Conservation (phyloP, 768 basidiomycete species). For the Dentipellis fragilis region DNA sequence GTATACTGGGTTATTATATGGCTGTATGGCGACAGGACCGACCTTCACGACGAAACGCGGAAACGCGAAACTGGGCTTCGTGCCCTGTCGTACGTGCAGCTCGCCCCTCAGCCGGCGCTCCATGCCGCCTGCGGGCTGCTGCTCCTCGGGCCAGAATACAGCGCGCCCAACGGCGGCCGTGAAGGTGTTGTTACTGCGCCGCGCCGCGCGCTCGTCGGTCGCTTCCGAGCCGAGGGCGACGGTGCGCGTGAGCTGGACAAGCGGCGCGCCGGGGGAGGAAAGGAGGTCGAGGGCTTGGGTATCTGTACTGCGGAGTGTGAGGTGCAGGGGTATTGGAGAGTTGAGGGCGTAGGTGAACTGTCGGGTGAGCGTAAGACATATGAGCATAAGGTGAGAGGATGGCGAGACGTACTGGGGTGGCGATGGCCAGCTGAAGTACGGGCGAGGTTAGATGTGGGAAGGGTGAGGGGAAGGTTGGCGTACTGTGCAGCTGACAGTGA, state of each 20-base stretch:
- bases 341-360: conserved; percentile 44
- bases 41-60: conserved; percentile 40
- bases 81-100: conserved; percentile 31
- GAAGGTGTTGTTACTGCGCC: conserved; percentile 40
- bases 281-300: conserved; percentile 41
- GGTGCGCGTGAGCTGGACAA: conserved; percentile 34
- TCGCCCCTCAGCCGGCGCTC: conserved; percentile 35
- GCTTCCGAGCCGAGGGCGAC: conserved; percentile 30
- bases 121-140: neutral
- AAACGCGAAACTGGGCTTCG: conserved; percentile 35
- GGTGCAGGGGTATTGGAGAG: conserved; percentile 37
- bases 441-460: no score
- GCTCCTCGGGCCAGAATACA: conserved; percentile 33
- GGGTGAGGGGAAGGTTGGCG: conserved; percentile 6
- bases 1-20: no score
- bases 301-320: conserved; percentile 37
- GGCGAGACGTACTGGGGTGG: conserved; percentile 31
- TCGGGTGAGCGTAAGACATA: neutral
- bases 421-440: conserved; percentile 33
- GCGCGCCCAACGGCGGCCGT: conserved; percentile 30
- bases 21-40: no score
- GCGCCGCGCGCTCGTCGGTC: conserved; percentile 12
- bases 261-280: conserved; percentile 28
- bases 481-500: conserved; percentile 24
- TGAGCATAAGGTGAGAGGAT: neutral